Base-by-base conservation (phyloP, 257 asterid genomes). In the Haberlea rhodopensis region DNA sequence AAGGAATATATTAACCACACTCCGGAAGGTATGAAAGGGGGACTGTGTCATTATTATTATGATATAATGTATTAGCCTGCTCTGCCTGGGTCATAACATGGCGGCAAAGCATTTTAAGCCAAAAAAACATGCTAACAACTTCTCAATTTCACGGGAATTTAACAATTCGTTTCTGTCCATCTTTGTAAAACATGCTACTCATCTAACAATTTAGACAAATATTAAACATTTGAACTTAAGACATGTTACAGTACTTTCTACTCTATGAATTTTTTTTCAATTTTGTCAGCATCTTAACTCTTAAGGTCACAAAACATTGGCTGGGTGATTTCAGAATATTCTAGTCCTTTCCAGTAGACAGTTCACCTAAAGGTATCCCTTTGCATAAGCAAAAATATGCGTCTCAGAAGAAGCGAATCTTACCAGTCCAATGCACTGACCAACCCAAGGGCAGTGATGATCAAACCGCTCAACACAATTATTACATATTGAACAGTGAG, bases 371-470 rank as follows among this genome's bases (percentile, higher is more conserved):
- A 0, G 19, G 51, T 43, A 43, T 15, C 20, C 16, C 19, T 43
- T 16, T 43, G 51, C 51, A 15, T 43, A 5, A 5, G 20, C 7
- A 43, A 15, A 43, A n/a, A 1, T 13, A 43, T 4, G 46, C 1
- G 20, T 15, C 51, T 16, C 51, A 4, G 51, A 16, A 15, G 16
- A 43, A 43, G 19, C 2, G 51, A 4, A 15, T 15, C 67, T 40
- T 46, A 62, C 67, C 24, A 40, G 28, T 32, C 67, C 67, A 62
- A 62, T 62, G 67, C 67, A 62, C 20, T 62, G 67, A 26, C 57
- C 57, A 8, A 62, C 57, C 67, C 67, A 48, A 32, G 67, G 67
- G 26, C 57, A 62, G 43, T 62, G 67, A 48, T 62, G 67, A 62
- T 62, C 67, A 62, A 62, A 62, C 20, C 57, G 26, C 43, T 62